A percentile compares a stretch with the other conserved stretches of the same genome.
Conservation (phyloP, 257 asterid genomes). For the Solanum paucissectum region DNA sequence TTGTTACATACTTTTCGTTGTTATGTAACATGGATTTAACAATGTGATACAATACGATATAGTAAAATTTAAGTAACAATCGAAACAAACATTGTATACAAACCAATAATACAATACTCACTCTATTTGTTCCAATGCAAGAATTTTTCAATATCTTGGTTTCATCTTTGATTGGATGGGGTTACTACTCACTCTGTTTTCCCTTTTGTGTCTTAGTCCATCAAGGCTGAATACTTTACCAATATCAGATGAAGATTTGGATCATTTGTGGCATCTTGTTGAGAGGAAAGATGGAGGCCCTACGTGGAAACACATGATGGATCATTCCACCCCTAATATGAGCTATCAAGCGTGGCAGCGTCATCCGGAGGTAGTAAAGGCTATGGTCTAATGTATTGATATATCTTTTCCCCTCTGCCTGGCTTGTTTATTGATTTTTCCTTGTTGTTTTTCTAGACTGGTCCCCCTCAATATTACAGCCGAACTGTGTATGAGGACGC, state of each 20-base stretch:
- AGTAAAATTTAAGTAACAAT: background rate
- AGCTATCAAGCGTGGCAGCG: conserved; percentile 96
- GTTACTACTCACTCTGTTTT: conserved; percentile 6
- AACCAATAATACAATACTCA: background rate
- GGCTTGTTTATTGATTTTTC: background rate
- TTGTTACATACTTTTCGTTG: background rate
- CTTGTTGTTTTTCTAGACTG: conserved; percentile 29
- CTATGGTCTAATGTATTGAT: too few relatives aligned
- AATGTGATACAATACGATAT: background rate
- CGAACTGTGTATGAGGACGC: conserved; percentile 91
- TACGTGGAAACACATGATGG: conserved; percentile 89
- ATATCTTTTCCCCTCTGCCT: background rate
- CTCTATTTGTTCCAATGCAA: background rate
- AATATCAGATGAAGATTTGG: conserved; percentile 47
- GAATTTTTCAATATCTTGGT: background rate
- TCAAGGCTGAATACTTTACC: conserved; percentile 16
- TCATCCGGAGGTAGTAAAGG: conserved; percentile 49
- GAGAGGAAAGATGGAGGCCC: conserved; percentile 87
- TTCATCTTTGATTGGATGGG: background rate
- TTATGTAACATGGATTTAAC: background rate
- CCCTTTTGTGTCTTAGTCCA: conserved; percentile 21
- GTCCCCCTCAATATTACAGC: conserved; percentile 91
- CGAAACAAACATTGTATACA: background rate
- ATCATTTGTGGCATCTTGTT: conserved; percentile 58
- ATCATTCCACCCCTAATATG: conserved; percentile 60